phyloP scores from a whole-genome alignment of 2,329 filamentous ascomycete species.

The Hypoxylon sp. region DNA sequence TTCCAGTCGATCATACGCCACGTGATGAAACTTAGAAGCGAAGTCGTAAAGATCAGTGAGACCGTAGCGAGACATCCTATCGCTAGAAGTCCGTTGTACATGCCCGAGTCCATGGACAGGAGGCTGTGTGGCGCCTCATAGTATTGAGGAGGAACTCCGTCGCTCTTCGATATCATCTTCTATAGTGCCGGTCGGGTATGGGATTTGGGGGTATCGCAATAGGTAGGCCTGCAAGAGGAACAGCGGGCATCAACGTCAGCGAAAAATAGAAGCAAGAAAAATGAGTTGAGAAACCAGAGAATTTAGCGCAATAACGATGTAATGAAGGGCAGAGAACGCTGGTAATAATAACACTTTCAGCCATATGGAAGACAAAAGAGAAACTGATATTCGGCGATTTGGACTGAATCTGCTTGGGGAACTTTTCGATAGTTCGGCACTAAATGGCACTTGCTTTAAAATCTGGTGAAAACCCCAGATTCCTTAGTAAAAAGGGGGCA shows the following conservation, averaged over 20 bases:
- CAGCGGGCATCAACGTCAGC: background rate
- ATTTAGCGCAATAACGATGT: background rate
- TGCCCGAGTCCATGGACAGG: slow-evolving; percentile 31
- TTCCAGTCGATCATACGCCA: slow-evolving; percentile 59
- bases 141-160: slow-evolving; percentile 37
- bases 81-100: slow-evolving; percentile 54
- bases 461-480: slow-evolving; percentile 27
- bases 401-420: background rate
- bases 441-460: background rate
- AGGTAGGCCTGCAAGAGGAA: background rate
- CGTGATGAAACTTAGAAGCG: slow-evolving; percentile 58
- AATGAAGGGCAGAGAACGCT: background rate
- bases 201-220: background rate
- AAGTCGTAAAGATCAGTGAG: slow-evolving; percentile 58
- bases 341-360: slow-evolving; percentile 3
- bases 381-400: slow-evolving; percentile 7
- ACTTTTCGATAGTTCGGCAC: background rate
- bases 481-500: slow-evolving; percentile 9
- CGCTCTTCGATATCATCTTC: slow-evolving; percentile 33
- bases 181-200: background rate
- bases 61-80: slow-evolving; percentile 60
- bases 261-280: background rate
- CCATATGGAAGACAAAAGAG: slow-evolving; percentile 5
- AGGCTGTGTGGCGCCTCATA: slow-evolving; percentile 43
- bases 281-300: slow-evolving; percentile 3